These are phyloP conservation scores for Cunninghamia lanceolata DNA, from an alignment of 75 land plant species.

Conservation along the genomic window DNA sequence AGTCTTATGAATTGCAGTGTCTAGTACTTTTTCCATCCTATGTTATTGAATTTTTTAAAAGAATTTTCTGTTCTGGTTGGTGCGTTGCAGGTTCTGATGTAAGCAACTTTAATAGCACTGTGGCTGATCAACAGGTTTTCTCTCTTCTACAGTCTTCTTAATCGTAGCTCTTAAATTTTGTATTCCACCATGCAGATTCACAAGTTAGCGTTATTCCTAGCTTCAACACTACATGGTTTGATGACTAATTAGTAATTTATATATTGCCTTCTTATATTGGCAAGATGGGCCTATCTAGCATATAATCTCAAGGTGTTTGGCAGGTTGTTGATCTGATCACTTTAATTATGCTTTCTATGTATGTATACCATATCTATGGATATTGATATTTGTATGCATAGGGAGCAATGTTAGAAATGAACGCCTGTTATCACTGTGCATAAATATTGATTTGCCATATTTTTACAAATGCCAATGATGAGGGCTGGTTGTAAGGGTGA, in stretches of 20 bases:
- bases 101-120: constrained; percentile 95
- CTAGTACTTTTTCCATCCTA: background rate
- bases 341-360: background rate
- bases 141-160: background rate
- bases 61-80: background rate
- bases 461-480: background rate
- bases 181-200: background rate
- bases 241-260: no score
- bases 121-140: constrained; percentile 76
- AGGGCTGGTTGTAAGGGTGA: background rate
- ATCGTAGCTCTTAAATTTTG: background rate
- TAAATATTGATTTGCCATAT: background rate
- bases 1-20: background rate
- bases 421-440: background rate
- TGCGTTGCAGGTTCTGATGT: constrained; percentile 44
- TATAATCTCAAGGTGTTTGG: background rate
- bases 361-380: background rate
- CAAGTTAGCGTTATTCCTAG: background rate
- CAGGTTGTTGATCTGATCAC: background rate
- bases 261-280: no score
- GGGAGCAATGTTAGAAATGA: background rate
- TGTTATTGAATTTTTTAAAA: background rate
- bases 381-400: background rate
- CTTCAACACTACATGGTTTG: no score
- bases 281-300: background rate